Conservation (phyloP, 2,329 filamentous ascomycete species). For the Penicillium sp. region DNA sequence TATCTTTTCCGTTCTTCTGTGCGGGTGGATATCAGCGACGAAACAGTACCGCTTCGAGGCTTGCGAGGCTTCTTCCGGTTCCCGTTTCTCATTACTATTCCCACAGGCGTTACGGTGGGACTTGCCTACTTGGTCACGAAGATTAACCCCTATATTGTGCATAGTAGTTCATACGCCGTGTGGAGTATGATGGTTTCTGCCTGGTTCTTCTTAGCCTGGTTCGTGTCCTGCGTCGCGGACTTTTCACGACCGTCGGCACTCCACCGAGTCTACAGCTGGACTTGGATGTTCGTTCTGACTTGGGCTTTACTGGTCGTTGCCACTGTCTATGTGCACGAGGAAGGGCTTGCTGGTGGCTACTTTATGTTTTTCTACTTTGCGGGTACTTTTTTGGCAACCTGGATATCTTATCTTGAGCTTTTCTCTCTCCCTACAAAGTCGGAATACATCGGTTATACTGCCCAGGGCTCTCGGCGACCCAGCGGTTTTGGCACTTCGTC, state of each 20-base stretch:
- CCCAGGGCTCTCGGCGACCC: conserved; percentile 41
- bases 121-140: conserved; percentile 75
- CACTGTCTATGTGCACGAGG: conserved; percentile 74
- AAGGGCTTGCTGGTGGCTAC: conserved; percentile 74
- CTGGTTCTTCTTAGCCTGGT: conserved; percentile 81
- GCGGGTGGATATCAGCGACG: conserved; percentile 60
- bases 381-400: conserved; percentile 69
- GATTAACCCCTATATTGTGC: conserved; percentile 86
- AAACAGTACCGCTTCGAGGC: conserved; percentile 67
- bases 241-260: conserved; percentile 82
- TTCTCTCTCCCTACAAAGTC: conserved; percentile 72
- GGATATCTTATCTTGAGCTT: conserved; percentile 76
- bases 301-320: conserved; percentile 72
- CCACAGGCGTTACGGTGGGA: conserved; percentile 68
- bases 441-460: conserved; percentile 64
- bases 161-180: conserved; percentile 83
- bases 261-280: conserved; percentile 73
- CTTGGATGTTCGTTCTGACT: conserved; percentile 78
- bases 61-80: conserved; percentile 83
- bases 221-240: conserved; percentile 74
- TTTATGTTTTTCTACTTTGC: conserved; percentile 78
- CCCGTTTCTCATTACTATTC: conserved; percentile 70
- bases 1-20: conserved; percentile 77
- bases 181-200: conserved; percentile 84
- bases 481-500: conserved; percentile 42